Conservation (phyloP, 2,329 filamentous ascomycete species). For the Pseudodiploospora longispora region DNA sequence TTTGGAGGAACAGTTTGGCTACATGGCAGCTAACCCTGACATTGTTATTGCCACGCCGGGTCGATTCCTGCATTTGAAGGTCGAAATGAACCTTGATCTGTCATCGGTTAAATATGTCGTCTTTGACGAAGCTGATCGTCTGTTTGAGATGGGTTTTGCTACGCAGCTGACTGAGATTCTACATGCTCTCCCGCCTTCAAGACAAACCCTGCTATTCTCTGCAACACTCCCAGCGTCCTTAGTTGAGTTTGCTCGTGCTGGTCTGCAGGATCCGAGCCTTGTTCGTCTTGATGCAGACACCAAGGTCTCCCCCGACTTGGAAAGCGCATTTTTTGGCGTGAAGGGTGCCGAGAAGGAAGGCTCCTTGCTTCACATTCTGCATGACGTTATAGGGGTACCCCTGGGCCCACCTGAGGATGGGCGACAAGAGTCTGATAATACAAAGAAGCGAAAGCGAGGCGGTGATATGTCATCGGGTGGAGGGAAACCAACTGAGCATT, state of each 20-base stretch:
- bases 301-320: conserved; percentile 92
- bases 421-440: conserved; percentile 34
- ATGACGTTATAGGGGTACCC: conserved; percentile 90
- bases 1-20: conserved; percentile 86
- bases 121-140: conserved; percentile 91
- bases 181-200: conserved; percentile 70
- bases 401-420: conserved; percentile 51
- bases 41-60: conserved; percentile 96
- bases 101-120: conserved; percentile 89
- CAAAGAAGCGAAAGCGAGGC: conserved; percentile 66
- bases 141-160: conserved; percentile 98
- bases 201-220: conserved; percentile 91
- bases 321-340: conserved; percentile 89
- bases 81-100: conserved; percentile 91
- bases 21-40: conserved; percentile 91
- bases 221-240: conserved; percentile 89
- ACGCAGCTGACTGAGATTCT: conserved; percentile 89
- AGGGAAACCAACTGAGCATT: conserved; percentile 73
- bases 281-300: conserved; percentile 89
- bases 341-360: conserved; percentile 94
- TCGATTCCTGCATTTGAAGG: conserved; percentile 91
- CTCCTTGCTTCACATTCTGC: conserved; percentile 77
- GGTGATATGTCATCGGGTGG: conserved; percentile 35
- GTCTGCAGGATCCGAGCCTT: conserved; percentile 83
- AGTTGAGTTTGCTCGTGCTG: conserved; percentile 91